A percentile compares a stretch with the other conserved stretches of the same genome.
These are phyloP conservation scores for Pachysandra terminalis DNA, from an alignment of 164 flowering plant species.

Conservation along the genomic window DNA sequence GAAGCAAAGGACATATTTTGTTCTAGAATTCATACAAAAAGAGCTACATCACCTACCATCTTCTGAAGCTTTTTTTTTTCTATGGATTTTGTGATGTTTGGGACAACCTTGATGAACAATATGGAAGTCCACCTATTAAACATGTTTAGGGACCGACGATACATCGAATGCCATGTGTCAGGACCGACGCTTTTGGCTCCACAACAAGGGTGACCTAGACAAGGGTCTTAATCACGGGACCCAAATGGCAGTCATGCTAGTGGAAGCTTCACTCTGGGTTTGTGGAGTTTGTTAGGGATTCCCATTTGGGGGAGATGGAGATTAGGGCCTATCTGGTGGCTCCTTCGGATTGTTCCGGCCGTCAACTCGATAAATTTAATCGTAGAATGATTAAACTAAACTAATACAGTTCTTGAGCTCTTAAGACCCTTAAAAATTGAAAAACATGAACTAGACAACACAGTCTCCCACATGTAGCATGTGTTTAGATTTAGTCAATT, in stretches of 20 bases:
- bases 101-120: slow-evolving; percentile 6
- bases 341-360: slow-evolving; percentile 8
- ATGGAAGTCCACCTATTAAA: not conserved
- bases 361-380: slow-evolving; percentile 7
- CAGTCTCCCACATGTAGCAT: slow-evolving; percentile 24
- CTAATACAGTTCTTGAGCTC: slow-evolving; percentile 13
- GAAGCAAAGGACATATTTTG: slow-evolving; percentile 2
- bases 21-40: slow-evolving; percentile 13
- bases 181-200: not conserved
- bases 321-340: slow-evolving; percentile 4
- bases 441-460: slow-evolving; percentile 10
- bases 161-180: not conserved
- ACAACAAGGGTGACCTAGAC: slow-evolving; percentile 7
- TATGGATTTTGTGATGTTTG: not conserved
- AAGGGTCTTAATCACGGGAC: slow-evolving; percentile 9
- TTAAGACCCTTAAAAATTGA: slow-evolving; percentile 1
- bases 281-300: slow-evolving; percentile 3
- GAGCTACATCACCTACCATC: not conserved
- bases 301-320: slow-evolving; percentile 9
- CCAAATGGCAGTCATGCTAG: slow-evolving; percentile 14
- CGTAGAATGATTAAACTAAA: slow-evolving; percentile 6
- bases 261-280: slow-evolving; percentile 14
- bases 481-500: slow-evolving; percentile 17
- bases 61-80: not conserved
- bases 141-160: not conserved